Conservation (phyloP, 179 eudicot genomes). For the Beta lomatogona region DNA sequence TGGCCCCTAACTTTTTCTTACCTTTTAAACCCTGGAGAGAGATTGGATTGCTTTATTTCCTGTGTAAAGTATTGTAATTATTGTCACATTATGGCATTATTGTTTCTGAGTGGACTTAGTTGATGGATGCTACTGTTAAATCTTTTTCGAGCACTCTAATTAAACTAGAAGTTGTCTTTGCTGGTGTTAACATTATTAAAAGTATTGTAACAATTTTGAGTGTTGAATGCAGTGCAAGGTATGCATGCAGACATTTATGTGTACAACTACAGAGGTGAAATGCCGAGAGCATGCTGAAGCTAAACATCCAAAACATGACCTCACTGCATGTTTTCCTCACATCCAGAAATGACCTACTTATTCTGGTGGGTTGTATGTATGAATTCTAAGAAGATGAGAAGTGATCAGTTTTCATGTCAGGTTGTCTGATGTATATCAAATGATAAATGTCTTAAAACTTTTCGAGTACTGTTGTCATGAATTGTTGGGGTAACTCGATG, state of each 20-base stretch:
- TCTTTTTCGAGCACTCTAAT: background rate
- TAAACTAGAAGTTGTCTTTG: background rate
- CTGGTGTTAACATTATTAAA: background rate
- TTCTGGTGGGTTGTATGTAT: slow-evolving; percentile 12
- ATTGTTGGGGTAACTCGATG: background rate
- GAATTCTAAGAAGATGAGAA: slow-evolving; percentile 16
- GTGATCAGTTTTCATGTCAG: background rate
- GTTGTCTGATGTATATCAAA: slow-evolving; percentile 10
- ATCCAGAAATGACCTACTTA: slow-evolving; percentile 29
- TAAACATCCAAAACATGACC: slow-evolving; percentile 39
- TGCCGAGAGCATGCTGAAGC: slow-evolving; percentile 46
- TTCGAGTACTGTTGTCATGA: background rate
- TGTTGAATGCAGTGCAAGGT: slow-evolving; percentile 45
- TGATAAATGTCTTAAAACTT: slow-evolving; percentile 11
- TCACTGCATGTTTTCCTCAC: slow-evolving; percentile 40
- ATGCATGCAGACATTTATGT: slow-evolving; percentile 48
- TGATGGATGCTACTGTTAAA: background rate
- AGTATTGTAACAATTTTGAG: background rate
- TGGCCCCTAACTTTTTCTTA: too few relatives aligned
- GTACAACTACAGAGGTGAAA: slow-evolving; percentile 46
- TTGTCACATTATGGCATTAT: background rate
- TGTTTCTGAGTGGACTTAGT: background rate
- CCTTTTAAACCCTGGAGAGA: too few relatives aligned
- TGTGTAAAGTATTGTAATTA: too few relatives aligned
- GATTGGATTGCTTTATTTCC: background rate